Base-by-base conservation (phyloP, 176 grass and related monocot genomes). In the Bothriochloa decipiens region DNA sequence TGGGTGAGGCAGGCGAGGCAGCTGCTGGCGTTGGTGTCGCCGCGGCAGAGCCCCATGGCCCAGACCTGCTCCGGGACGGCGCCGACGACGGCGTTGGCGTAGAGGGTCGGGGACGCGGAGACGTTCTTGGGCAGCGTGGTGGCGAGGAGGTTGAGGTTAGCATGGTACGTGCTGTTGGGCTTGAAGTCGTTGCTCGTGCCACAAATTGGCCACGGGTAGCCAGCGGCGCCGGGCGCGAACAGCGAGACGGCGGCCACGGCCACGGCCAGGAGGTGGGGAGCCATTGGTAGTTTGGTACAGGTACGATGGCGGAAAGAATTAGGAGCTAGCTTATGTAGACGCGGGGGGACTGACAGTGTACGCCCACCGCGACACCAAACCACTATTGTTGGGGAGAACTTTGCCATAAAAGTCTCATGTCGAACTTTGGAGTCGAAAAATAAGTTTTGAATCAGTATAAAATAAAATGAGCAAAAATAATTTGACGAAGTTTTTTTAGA, bases 111-210 rank as follows among this genome's bases (percentile, higher is more conserved):
- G 4, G 76, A 78, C 8, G 39, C 7, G 1, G 76, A 65, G 37
- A 16, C 58, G n/a, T 64, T 78, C 40, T 7, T 55, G 43, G 86
- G 84, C 20, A 90, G 76, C 7, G 58, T 45, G 15, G 79, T 40
- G 62, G 84, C 79, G 65, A 88, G 49, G 37, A 74, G 13, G 36
- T 81, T 76, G 25, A 92, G 85, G 74, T 95, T 88, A 53, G 86
- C n/a, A 39, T 88, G 76, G 49, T 91, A 94, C 8, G 77, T 87
- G 86, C 72, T 91, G 84, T 91, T 91, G 11, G 70, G 45, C 6
- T 67, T 68, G 83, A 80, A 94, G 68, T 52, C 26, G 70, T 14
- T 90, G 68, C 20, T 58, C 1, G 52, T 23, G 28, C 72, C 88
- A 65, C 91, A 93, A 12, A 65, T 0, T 1, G 85, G 37, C 85